Percentiles rank a stretch among this genome's conserved stretches.
Evolutionary conservation across 148 eudicot genomes (phyloP).

Genomic region (Cornus controversa): DNA sequence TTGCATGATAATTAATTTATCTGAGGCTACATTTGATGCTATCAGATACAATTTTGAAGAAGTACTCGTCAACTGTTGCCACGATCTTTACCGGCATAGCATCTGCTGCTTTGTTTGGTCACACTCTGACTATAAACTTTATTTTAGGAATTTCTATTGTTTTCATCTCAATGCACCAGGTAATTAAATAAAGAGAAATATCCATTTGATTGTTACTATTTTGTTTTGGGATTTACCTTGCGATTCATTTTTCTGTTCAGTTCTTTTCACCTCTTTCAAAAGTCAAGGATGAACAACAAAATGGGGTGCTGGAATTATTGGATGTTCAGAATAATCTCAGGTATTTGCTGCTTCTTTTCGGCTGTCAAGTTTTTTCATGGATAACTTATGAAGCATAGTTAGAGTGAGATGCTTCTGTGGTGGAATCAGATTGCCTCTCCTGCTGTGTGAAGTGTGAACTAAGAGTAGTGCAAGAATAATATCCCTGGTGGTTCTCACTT

Average conservation of each 20-base stretch:
- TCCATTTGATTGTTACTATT: background rate
- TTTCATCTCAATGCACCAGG: slow-evolving; percentile 99
- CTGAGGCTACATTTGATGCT: slow-evolving; percentile 5
- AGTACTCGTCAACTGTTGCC: slow-evolving; percentile 92
- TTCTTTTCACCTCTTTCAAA: slow-evolving; percentile 96
- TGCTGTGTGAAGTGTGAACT: background rate
- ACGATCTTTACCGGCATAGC: slow-evolving; percentile 94
- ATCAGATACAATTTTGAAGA: slow-evolving; percentile 90
- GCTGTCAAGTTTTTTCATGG: background rate
- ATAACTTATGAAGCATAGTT: background rate
- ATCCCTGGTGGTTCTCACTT: background rate
- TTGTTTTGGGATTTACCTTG: slow-evolving; percentile 25
- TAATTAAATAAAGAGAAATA: slow-evolving; percentile 25
- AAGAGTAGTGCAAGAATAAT: background rate
- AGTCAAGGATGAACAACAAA: slow-evolving; percentile 74
- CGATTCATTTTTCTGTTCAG: slow-evolving; percentile 34
- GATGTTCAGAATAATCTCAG: slow-evolving; percentile 50
- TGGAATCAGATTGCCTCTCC: background rate
- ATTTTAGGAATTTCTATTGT: slow-evolving; percentile 91
- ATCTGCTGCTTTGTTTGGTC: slow-evolving; percentile 92
- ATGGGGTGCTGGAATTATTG: slow-evolving; percentile 47
- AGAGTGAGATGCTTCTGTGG: background rate
- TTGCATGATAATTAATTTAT: background rate
- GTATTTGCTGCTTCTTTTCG: slow-evolving; percentile 32
- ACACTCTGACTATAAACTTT: slow-evolving; percentile 83